Evolutionary conservation across 2,329 filamentous ascomycete species (phyloP).

Genomic region (Neonectria neomacrospora): DNA sequence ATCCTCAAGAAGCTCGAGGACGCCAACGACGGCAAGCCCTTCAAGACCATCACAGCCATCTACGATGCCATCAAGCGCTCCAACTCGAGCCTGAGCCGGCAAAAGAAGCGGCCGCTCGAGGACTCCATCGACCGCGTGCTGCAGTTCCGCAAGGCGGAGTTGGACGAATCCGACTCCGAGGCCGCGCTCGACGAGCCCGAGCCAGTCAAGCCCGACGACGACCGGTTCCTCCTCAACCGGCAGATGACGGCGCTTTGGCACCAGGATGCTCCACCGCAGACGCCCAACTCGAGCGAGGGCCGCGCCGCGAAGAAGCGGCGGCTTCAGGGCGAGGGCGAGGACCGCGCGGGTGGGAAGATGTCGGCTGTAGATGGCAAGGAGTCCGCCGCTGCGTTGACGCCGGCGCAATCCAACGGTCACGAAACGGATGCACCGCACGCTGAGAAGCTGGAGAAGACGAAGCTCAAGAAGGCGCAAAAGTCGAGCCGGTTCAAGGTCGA

Average conservation of each 20-base stretch:
- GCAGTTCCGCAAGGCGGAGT: conserved; percentile 74
- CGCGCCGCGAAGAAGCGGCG: conserved; percentile 50
- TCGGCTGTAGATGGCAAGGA: conserved; percentile 9
- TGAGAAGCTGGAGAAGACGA: conserved; percentile 44
- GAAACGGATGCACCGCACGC: conserved; percentile 28
- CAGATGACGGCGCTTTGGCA: conserved; percentile 57
- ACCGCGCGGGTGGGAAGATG: conserved; percentile 30
- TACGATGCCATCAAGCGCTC: conserved; percentile 86
- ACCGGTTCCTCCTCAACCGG: conserved; percentile 54
- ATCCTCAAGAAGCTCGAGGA: conserved; percentile 82
- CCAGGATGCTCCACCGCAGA: conserved; percentile 29
- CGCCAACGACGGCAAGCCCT: conserved; percentile 63
- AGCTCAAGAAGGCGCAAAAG: conserved; percentile 47
- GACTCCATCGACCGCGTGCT: conserved; percentile 87
- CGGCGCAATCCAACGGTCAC: conserved; percentile 23
- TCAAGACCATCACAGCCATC: conserved; percentile 66
- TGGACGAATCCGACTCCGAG: conserved; percentile 64
- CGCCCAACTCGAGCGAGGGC: conserved; percentile 30
- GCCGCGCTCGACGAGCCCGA: conserved; percentile 59
- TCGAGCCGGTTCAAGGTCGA: conserved; percentile 48
- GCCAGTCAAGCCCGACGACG: conserved; percentile 45
- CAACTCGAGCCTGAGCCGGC: conserved; percentile 86
- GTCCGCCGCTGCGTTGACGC: conserved; percentile 35
- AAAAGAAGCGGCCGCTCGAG: conserved; percentile 83
- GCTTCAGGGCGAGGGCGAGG: conserved; percentile 44